Base-by-base conservation (phyloP, 1,284 basidiomycete genomes). In the Moesziomyces sp. region DNA sequence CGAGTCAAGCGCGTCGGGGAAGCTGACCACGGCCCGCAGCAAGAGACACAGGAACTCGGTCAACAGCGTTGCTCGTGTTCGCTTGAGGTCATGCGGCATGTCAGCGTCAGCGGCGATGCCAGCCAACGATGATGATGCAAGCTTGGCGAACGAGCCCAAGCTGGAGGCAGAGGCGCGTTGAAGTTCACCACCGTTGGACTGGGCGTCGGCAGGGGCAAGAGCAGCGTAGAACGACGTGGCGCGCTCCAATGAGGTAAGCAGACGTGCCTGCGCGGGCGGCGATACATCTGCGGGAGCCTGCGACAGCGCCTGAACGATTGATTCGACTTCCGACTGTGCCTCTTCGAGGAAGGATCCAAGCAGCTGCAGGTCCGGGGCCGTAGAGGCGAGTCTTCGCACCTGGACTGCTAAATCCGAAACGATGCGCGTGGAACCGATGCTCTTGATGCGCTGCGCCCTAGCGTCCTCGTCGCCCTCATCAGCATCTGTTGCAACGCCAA, bases 361-460 rank as follows among this genome's bases (percentile, higher is more conserved):
- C 3, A 67, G 23, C 6, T 53, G 18, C 3, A 48, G 40, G 13
- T 53, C 56, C 30, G 69, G 35, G 9, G 53, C 24, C 7, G 59
- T 44, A 2, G 50, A 44, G 28, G 64, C 59, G 5, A 63, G 24
- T 5, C 70, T 45, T n/a, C 70, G 64, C 13, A 73, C 48, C 38
- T 73, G 70, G n/a, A 50, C 50, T 16, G 55, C 56, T 13, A 88
- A 88, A 18, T 87, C 88, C 14, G 62, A 63, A 60, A 72, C 88
- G 88, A 42, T 86, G 85, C 88, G 89, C 89, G 6, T 88, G 79
- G 42, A 85, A 84, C 23, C 81, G 79, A 52, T 88, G 84, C 67
- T 91, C 89, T 19, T 87, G 86, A 14, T 67, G 82, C 72, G 51
- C 60, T 71, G 56, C 28, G 78, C 3, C 62, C 76, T 33, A 68